Base-by-base conservation (phyloP, 805 yeast genomes). In the Myxozyma neotropica region DNA sequence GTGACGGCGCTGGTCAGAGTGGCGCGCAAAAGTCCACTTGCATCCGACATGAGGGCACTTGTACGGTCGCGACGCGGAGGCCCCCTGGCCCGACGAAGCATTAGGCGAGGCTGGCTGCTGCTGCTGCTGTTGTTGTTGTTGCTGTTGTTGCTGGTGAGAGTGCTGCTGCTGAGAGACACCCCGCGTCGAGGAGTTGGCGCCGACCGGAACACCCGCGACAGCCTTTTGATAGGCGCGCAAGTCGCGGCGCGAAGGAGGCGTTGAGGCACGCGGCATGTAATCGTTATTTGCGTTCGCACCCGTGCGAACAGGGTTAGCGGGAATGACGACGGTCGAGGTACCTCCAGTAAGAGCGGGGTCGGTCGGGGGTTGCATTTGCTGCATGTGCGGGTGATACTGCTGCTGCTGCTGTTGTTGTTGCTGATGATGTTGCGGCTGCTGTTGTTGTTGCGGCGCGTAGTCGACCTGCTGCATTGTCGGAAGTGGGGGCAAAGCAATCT, bases 1-100 rank as follows among this genome's bases (percentile, higher is more conserved):
- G 68, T 87, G 93, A 54, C 93, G 78, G 44, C 87, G 78, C 67
- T 85, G 80, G 70, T 87, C 93, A 52, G 87, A 81, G 55, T 81
- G 84, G 44, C 93, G 77, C 7, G 83, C 80, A 72, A 87, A 87
- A 1, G 89, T 77, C 92, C 93, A 87, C 23, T 73, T 75, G 72
- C 93, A 87, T 33, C 79, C 77, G 1, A 68, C 68, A 38, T 67
- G 68, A 1, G 75, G 63, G 63, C 80, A 77, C 17, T 67, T 66
- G 61, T 69, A 76, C 12, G 76, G 75, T 31, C 77, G 55, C 19
- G 64, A 45, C 10, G 63, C 55, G 3, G 68, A 63, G 45, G 67
- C 59, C 10, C 59, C 53, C 43, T 50, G 61, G 19, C 68, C 64
- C 24, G 68, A 57, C 13, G 65, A 49, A 3, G 63, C 58, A 19